These are phyloP conservation scores for Picochlorum sp. DNA, from an alignment of 139 green algal genomes.

Conservation along the genomic window DNA sequence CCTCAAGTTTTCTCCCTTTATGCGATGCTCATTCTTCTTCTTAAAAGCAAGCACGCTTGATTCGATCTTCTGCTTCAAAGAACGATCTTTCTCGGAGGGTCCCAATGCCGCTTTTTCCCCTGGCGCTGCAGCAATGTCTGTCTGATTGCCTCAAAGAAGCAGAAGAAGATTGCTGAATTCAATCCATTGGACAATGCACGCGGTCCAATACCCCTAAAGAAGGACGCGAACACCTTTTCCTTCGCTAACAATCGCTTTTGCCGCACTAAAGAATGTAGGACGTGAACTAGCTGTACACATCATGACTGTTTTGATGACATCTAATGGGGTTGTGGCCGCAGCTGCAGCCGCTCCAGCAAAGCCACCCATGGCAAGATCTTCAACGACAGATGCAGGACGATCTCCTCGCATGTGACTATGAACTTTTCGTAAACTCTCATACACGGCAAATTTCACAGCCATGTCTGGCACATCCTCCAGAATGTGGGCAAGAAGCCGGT, in stretches of 20 bases:
- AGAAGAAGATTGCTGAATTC: conserved; percentile 88
- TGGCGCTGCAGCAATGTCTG: conserved; percentile 16
- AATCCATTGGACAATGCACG: conserved; percentile 74
- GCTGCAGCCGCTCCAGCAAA: conserved; percentile 68
- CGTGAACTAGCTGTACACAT: conserved; percentile 65
- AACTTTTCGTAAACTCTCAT: conserved; percentile 65
- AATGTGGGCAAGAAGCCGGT: conserved; percentile 80
- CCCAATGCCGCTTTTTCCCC: not conserved
- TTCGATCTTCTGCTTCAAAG: not conserved
- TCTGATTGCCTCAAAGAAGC: conserved; percentile 76
- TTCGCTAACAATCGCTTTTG: conserved; percentile 31
- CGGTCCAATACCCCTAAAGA: conserved; percentile 67
- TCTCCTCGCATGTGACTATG: conserved; percentile 23
- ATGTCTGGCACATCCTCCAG: conserved; percentile 89
- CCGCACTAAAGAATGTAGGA: conserved; percentile 50
- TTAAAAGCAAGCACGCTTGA: not conserved
- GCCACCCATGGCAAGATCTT: conserved; percentile 79
- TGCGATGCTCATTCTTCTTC: not conserved
- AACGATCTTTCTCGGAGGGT: not conserved
- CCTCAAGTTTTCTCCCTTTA: not conserved
- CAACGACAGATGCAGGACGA: conserved; percentile 24
- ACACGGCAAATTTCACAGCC: conserved; percentile 85
- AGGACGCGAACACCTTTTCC: conserved; percentile 28
- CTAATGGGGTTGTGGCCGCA: conserved; percentile 81
- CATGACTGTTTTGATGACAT: conserved; percentile 94